Evolutionary conservation across 163 green algal genomes (phyloP), one percentile per base, ranked within the genome.

Genomic region (Chlorella variabilis): DNA sequence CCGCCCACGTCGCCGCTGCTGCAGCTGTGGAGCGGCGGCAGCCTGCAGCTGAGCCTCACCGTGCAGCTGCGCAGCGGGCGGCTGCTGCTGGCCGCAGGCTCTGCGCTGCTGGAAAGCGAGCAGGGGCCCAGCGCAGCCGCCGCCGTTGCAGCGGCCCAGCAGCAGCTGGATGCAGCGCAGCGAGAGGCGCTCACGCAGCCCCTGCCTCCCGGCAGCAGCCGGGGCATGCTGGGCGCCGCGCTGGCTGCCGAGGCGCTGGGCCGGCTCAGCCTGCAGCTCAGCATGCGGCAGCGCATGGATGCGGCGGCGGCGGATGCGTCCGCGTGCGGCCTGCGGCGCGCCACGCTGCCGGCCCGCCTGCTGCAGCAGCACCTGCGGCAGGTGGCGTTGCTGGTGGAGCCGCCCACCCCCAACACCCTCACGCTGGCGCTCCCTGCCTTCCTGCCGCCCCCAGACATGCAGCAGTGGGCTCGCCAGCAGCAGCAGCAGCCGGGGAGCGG

Each of bases 211-310:
- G 77, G 77, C 27, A 67, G 36, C 51, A 77, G 18, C 51, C 49
- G 77, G 1, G 77, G 77, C 65, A 75, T 83, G 77, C 66, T 71
- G 77, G 65, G 51, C 7, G 77, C 65, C 9, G 39, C 51, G 51
- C 38, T 83, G 36, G 77, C 51, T 4, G 77, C 49, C 3, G 66
- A n/a, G 8, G 77, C 13, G 29, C 15, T 83, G 38, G 66, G 27
- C 0, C 25, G 45, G 66, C 77, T 83, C 0, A 61, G 49, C n/a
- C 13, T 70, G 51, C 77, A 61, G 66, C 66, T 83, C 0, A 58
- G 33, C 33, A 42, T 62, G 77, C 49, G 66, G 36, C 34, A 31
- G 38, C 77, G 66, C 23, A 54, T 83, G 66, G 66, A 67, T 33
- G 65, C 63, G 1, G 77, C 51, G 1, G 68, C 77, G 3, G 51